Evolutionary conservation across 2,329 filamentous ascomycete genomes (phyloP), one percentile per base, ranked within the genome.

Genomic region (Biscogniauxia mediterranea): DNA sequence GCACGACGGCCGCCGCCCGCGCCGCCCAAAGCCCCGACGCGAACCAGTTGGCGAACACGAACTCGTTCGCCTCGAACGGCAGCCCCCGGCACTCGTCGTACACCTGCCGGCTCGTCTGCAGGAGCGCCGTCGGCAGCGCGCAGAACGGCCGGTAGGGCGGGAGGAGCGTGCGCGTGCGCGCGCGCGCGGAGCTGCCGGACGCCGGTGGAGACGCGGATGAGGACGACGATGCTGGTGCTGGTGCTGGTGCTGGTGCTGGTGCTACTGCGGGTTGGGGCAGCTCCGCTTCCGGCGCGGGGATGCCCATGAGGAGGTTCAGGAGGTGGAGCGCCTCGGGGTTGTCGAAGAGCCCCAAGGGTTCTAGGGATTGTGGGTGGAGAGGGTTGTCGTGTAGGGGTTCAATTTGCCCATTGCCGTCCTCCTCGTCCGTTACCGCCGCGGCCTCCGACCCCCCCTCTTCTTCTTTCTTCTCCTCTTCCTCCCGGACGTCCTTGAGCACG

Each of bases 11-110:
- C 0, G 81, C 78, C 0, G 71, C 69, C 8, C 74, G 66, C 0
- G 79, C 80, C 0, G 79, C 74, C 66, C 75, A 76, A 3, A 81
- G 66, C 0, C 80, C 81, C 15, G 78, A 79, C 13, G 76, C 73
- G 68, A 80, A 80, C 76, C 78, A 79, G 52, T 78, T 78, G 46
- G 77, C 71, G 61, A 81, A 83, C 23, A 76, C 75, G 60, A 83
- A 82, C 56, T 81, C 79, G 69, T 80, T 81, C 21, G 68, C 61
- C 7, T 68, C 64, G 64, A 80, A 81, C 2, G 81, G 78, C 2
- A 81, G 25, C 0, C 60, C 19, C 3, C 78, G 74, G 3, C 75
- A 71, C 63, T 83, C 81, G 56, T 66, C 32, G 69, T 81, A 82
- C 20, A 82, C 65, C 58, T 80, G 77, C 25, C 70, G 71, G 64